A percentile compares a stretch with the other conserved stretches of the same genome.
phyloP scores from a whole-genome alignment of 257 asterid species.

The Gynochthodes officinalis region DNA sequence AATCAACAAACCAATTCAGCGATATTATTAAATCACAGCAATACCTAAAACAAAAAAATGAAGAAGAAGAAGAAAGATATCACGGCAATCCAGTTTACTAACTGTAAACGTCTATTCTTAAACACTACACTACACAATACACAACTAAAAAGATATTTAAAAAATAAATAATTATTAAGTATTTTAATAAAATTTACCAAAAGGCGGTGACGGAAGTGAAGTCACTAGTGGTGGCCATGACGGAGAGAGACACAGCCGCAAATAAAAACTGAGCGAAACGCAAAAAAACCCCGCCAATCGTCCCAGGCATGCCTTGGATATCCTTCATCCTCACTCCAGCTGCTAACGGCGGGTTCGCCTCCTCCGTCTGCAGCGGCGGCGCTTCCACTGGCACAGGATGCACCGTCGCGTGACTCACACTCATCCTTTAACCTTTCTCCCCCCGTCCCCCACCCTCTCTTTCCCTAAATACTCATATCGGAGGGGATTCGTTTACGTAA shows the following conservation, averaged over 20 bases:
- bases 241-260: conserved; percentile 70
- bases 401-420: conserved; percentile 80
- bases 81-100: background rate
- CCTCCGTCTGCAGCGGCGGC: conserved; percentile 91
- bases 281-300: conserved; percentile 75
- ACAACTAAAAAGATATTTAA: background rate
- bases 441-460: background rate
- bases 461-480: conserved; percentile 7
- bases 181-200: conserved; percentile 43
- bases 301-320: conserved; percentile 97
- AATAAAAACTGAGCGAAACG: conserved; percentile 69
- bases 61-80: background rate
- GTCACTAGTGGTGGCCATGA: conserved; percentile 90
- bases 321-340: conserved; percentile 83
- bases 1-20: too few species aligned
- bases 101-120: background rate
- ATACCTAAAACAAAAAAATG: background rate
- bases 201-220: conserved; percentile 99
- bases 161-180: background rate
- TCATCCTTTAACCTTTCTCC: conserved; percentile 35
- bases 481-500: background rate
- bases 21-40: background rate
- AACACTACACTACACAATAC: too few species aligned
- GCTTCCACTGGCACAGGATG: conserved; percentile 96
- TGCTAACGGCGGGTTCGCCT: conserved; percentile 50